A percentile compares a stretch with the other conserved stretches of the same genome.
Conservation (phyloP, 495 filamentous ascomycete genomes). For the Glonium stellatum region DNA sequence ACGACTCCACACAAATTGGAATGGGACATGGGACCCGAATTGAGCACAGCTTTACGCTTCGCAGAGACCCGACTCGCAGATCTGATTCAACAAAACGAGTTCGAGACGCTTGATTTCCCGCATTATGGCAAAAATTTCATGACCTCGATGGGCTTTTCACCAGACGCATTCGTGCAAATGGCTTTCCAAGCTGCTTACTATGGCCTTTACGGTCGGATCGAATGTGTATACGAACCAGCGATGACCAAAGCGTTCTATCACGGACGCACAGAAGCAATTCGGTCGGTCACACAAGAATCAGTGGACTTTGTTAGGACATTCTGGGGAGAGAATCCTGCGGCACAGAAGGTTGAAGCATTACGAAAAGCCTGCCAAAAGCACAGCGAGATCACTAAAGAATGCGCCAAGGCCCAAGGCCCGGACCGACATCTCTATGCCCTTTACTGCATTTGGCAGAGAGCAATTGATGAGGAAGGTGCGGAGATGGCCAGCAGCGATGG, state of each 20-base stretch:
- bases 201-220: constrained; percentile 86
- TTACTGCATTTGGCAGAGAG: constrained; percentile 90
- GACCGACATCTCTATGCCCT: constrained; percentile 92
- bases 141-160: constrained; percentile 91
- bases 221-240: constrained; percentile 94
- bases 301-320: constrained; percentile 87
- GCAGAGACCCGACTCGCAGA: constrained; percentile 93
- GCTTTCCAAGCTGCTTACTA: constrained; percentile 99
- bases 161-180: constrained; percentile 98
- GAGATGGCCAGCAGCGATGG: constrained; percentile 40
- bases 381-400: constrained; percentile 70
- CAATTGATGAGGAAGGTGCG: constrained; percentile 63
- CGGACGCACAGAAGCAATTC: constrained; percentile 88
- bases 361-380: constrained; percentile 78
- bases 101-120: constrained; percentile 81
- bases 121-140: constrained; percentile 96
- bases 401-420: constrained; percentile 86
- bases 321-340: constrained; percentile 82
- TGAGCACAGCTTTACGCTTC: constrained; percentile 85
- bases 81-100: constrained; percentile 93
- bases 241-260: constrained; percentile 96
- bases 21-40: constrained; percentile 94
- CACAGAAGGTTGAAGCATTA: constrained; percentile 76
- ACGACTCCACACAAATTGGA: constrained; percentile 94
- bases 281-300: constrained; percentile 73